Base-by-base conservation (phyloP, 305 asterid species). In the Solanum aculeatissimum region DNA sequence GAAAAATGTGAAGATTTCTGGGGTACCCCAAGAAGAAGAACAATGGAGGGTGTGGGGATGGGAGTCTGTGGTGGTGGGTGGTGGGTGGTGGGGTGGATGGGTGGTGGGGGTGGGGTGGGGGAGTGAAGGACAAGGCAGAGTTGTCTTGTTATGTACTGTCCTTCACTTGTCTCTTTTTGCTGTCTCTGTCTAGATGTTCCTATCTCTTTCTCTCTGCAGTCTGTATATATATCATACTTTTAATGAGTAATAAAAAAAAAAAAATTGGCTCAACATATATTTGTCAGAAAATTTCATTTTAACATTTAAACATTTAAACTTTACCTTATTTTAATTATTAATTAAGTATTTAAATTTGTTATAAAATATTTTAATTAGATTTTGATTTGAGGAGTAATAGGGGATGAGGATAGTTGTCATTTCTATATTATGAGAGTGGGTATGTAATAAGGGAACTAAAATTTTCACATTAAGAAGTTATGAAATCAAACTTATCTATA, bases 101-200 rank as follows among this genome's bases (percentile, higher is more conserved):
- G n/a, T n/a, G 3, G 9, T 35, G 5, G 21, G 65, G 21, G 42
- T 47, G 60, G 47, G 7, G 63, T 19, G 23, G 15, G 14, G 23
- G 15, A 9, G 51, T 35, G 63, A 9, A 82, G 72, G 85, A 83
- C 81, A 68, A 53, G 55, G 55, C 85, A 68, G 80, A 55, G 85
- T 65, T 83, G 69, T 68, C 68, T 21, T 83, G 85, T 82, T 32
- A 29, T 68, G 85, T 83, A 51, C 68, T 83, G 85, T 83, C 49
- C n/a, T 53, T 19, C 60, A 2, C 19, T 83, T 68, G 85, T 83
- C 85, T 68, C 16, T 40, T 82, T n/a, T 66, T 55, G 63, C 85
- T 68, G 78, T 82, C 78, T 65, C 32, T 82, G 82, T 75, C 82
- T 49, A 8, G 15, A 40, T 74, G 57, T 74, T 45, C 21, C 80